Base-by-base conservation (phyloP, 345 rosid genomes). In the Microcos paniculata region DNA sequence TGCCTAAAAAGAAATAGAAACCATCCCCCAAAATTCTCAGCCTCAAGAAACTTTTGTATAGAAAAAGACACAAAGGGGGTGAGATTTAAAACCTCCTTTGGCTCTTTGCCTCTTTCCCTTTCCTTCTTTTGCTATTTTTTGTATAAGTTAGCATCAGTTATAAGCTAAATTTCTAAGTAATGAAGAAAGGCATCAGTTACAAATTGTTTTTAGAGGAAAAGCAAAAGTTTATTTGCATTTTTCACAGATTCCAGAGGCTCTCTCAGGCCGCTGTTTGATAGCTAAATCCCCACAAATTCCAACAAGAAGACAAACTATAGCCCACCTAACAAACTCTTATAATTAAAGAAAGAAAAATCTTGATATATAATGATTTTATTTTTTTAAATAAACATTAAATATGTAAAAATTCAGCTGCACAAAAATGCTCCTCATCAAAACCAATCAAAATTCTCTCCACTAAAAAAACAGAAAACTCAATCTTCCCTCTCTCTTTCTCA, bases 251-350 rank as follows among this genome's bases (percentile, higher is more conserved):
- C 76, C 80, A 79, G 67, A 28, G 85, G 56, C 52, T 33, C 64
- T 33, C 64, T 58, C 28, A 48, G 21, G n/a, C 42, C 4, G 19
- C 15, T 33, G 35, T 57, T 62, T 51, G 66, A 77, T 58, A 48
- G 62, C 49, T 43, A 58, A 69, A 23, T 57, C 45, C 75, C 62
- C 69, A 65, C 79, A 46, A 26, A 30, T 70, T 62, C 78, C 77
- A 64, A 10, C 80, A 73, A 75, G 6, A 80, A 65, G 84, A 84
- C 87, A 78, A 73, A 59, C 77, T 23, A 68, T 77, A 55, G 73
- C 88, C 70, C 83, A 79, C 91, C 76, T 62, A 80, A 83, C 74
- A 52, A 82, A 62, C 72, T 23, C 68, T 11, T 42, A 11, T 38
- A 35, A 18, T 13, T 46, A 23, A 80, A 61, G 8, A 31, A 71